Percentiles rank a stretch among this genome's conserved stretches.
Conservation (phyloP, 768 basidiomycete genomes). For the Tylopilus rubrobrunneus region DNA sequence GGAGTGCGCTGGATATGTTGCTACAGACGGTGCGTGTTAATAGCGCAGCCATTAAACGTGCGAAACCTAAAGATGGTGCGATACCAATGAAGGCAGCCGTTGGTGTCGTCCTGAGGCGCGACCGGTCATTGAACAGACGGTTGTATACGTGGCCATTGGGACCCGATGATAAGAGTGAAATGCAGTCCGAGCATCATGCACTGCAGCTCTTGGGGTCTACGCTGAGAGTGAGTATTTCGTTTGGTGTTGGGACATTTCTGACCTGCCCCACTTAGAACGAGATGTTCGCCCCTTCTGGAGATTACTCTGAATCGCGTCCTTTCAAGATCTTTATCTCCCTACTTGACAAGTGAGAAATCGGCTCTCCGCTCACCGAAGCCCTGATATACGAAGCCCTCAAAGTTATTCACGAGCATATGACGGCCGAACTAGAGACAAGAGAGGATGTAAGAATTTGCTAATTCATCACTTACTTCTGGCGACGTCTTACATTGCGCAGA, state of each 20-base stretch:
- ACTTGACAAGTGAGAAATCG: slow-evolving; percentile 97
- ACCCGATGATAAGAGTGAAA: slow-evolving; percentile 62
- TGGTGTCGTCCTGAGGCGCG: slow-evolving; percentile 86
- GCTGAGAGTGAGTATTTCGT: slow-evolving; percentile 48
- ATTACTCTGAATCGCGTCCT: slow-evolving; percentile 79
- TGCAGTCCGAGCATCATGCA: slow-evolving; percentile 70
- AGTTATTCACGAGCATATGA: slow-evolving; percentile 58
- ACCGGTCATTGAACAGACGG: slow-evolving; percentile 88
- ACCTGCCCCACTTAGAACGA: slow-evolving; percentile 49
- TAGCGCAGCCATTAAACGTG: slow-evolving; percentile 63
- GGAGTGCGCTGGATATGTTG: slow-evolving; percentile 82
- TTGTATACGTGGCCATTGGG: slow-evolving; percentile 93
- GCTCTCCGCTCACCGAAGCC: slow-evolving; percentile 70
- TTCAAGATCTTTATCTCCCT: no score
- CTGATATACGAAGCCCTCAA: slow-evolving; percentile 79
- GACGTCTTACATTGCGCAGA: slow-evolving; percentile 34
- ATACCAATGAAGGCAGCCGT: slow-evolving; percentile 86
- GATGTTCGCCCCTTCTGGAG: slow-evolving; percentile 67
- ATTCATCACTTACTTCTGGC: neutral
- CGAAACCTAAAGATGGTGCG: slow-evolving; percentile 66
- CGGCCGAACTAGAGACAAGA: slow-evolving; percentile 46
- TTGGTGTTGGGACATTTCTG: slow-evolving; percentile 4
- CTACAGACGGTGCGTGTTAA: slow-evolving; percentile 72
- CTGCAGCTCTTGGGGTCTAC: slow-evolving; percentile 70
- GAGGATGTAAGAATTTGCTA: slow-evolving; percentile 52